Percentiles rank a stretch among this genome's conserved stretches.
Evolutionary conservation across 225 moss, liverwort and hornwort species (phyloP).

Genomic region (Polytrichum formosum): DNA sequence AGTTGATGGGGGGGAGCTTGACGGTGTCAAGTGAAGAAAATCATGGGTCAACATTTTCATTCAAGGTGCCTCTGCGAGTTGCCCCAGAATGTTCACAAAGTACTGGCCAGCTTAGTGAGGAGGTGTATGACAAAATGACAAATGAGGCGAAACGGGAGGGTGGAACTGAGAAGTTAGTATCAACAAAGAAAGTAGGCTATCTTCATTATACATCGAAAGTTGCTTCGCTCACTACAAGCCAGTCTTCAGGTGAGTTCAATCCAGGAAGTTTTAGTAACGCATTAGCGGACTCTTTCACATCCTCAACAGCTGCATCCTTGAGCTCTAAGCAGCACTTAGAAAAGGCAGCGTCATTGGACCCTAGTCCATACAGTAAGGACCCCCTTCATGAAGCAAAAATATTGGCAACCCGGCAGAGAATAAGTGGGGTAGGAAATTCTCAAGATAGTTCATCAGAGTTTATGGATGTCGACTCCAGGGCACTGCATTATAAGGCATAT

Average conservation of each 20-base stretch:
- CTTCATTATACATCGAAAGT: constrained; percentile 39
- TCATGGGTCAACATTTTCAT: constrained; percentile 70
- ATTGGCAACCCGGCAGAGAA: constrained; percentile 19
- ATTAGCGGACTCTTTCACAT: constrained; percentile 9
- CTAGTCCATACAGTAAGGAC: not conserved
- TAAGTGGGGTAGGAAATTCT: constrained; percentile 9
- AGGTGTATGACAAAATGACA: constrained; percentile 46
- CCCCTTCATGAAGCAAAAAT: constrained; percentile 9
- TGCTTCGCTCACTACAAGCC: constrained; percentile 17
- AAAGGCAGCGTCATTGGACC: constrained; percentile 22
- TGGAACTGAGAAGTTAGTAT: constrained; percentile 19
- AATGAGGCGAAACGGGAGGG: constrained; percentile 27
- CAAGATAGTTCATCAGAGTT: constrained; percentile 25
- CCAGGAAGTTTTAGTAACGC: constrained; percentile 14
- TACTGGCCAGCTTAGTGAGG: constrained; percentile 33
- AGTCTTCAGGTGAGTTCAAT: constrained; percentile 14
- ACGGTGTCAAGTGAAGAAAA: constrained; percentile 65
- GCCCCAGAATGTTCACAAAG: constrained; percentile 38
- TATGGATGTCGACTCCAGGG: constrained; percentile 37
- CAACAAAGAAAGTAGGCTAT: constrained; percentile 40
- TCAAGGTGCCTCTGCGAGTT: constrained; percentile 58
- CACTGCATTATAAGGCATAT: constrained; percentile 24
- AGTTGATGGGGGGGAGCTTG: constrained; percentile 78
- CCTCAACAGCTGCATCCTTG: constrained; percentile 3
- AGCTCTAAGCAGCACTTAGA: constrained; percentile 14